A percentile compares a stretch with the other conserved stretches of the same genome.
Evolutionary conservation across 768 basidiomycete genomes (phyloP).

Genomic region (Cytidiella melzeri): DNA sequence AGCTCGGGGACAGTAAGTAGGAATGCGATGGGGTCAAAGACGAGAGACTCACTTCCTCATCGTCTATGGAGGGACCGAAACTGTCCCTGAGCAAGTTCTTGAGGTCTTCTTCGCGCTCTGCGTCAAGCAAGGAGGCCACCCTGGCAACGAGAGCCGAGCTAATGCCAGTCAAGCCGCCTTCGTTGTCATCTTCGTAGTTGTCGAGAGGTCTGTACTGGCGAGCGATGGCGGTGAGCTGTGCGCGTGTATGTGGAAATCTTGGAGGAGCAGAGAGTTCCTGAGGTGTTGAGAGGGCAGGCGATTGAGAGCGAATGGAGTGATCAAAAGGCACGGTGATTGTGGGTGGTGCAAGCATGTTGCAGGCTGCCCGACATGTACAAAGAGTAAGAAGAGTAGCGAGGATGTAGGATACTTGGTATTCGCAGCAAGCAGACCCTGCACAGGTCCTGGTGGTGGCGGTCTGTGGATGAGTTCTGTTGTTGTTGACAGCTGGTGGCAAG

Average conservation of each 20-base stretch:
- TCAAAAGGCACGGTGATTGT: slow-evolving; percentile 21
- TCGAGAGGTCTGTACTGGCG: slow-evolving; percentile 64
- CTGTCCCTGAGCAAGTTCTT: slow-evolving; percentile 67
- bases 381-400: not conserved
- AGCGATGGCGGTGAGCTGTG: slow-evolving; percentile 69
- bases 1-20: slow-evolving; percentile 37
- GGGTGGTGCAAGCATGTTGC: slow-evolving; percentile 19
- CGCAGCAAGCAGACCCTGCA: not conserved
- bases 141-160: slow-evolving; percentile 57
- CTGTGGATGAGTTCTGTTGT: no score
- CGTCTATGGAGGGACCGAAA: slow-evolving; percentile 52
- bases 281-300: slow-evolving; percentile 11
- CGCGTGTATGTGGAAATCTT: slow-evolving; percentile 78
- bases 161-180: slow-evolving; percentile 47
- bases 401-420: not conserved
- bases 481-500: no score
- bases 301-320: slow-evolving; percentile 15
- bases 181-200: slow-evolving; percentile 47
- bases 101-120: slow-evolving; percentile 85
- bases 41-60: slow-evolving; percentile 50
- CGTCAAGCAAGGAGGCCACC: slow-evolving; percentile 65
- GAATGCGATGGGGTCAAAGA: not conserved
- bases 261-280: slow-evolving; percentile 18
- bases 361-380: slow-evolving; percentile 9
- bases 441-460: not conserved